phyloP scores from a whole-genome alignment of 1,139 yeast species.

The Protomyces inundatus region DNA sequence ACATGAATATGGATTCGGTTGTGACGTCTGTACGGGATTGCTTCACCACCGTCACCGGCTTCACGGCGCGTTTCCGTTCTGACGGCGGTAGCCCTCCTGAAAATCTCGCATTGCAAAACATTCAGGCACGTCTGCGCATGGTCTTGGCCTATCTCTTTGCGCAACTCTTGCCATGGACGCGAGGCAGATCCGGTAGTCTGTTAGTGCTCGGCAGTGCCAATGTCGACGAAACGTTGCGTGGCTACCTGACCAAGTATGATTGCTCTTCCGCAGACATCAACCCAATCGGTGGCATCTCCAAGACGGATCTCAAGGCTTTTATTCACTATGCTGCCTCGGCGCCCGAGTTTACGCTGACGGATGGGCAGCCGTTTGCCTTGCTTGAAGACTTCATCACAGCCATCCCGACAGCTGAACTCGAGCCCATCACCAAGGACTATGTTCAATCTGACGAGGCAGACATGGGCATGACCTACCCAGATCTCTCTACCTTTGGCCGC shows the following conservation, averaged over 20 bases:
- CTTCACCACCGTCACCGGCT: conserved; percentile 86
- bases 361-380: conserved; percentile 66
- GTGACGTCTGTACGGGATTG: conserved; percentile 69
- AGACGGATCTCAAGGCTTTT: conserved; percentile 80
- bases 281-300: conserved; percentile 96
- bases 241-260: conserved; percentile 92
- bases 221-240: conserved; percentile 87
- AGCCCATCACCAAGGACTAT: conserved; percentile 85
- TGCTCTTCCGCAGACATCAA: conserved; percentile 95
- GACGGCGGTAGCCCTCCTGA: conserved; percentile 92
- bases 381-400: conserved; percentile 75
- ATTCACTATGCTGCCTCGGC: conserved; percentile 60
- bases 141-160: conserved; percentile 89
- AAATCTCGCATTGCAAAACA: conserved; percentile 88
- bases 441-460: conserved; percentile 95
- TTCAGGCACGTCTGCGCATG: conserved; percentile 94
- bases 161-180: conserved; percentile 89
- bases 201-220: conserved; percentile 92
- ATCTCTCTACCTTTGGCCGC: conserved; percentile 83
- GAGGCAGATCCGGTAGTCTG: conserved; percentile 70
- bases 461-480: conserved; percentile 98
- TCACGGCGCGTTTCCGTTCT: conserved; percentile 76
- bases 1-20: conserved; percentile 81
- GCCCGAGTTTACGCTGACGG: conserved; percentile 36
- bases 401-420: conserved; percentile 95